A percentile compares a stretch with the other conserved stretches of the same genome.
phyloP scores from a whole-genome alignment of 2,329 filamentous ascomycete species.

The Paramyrothecium sp. region DNA sequence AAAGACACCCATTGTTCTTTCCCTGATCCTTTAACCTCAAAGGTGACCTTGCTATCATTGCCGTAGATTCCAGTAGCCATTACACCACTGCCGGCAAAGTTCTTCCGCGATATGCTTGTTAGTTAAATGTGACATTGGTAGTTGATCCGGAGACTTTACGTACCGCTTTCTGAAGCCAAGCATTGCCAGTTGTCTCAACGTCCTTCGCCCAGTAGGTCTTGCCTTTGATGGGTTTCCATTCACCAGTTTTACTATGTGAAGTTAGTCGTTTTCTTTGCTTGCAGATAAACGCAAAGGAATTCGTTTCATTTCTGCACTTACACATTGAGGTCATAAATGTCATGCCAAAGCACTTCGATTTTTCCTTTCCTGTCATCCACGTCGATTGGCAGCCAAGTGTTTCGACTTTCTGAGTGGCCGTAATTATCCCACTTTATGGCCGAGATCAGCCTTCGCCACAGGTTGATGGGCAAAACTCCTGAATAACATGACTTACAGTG shows the following conservation, averaged over 20 bases:
- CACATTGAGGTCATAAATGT: constrained; percentile 52
- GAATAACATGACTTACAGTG: constrained; percentile 17
- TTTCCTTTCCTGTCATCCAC: constrained; percentile 48
- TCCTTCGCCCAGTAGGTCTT: constrained; percentile 43
- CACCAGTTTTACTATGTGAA: constrained; percentile 37
- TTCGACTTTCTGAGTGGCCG: constrained; percentile 52
- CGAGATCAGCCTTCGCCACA: too few species aligned
- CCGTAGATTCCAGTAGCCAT: constrained; percentile 52
- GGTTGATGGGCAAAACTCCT: too few species aligned
- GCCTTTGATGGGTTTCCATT: constrained; percentile 44
- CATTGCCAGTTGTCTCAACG: constrained; percentile 39
- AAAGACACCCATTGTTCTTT: constrained; percentile 54
- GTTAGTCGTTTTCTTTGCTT: too few species aligned
- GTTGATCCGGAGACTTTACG: neutral
- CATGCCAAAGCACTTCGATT: constrained; percentile 48
- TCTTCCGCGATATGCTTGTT: constrained; percentile 16
- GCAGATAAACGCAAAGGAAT: too few species aligned
- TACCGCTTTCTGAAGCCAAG: constrained; percentile 49
- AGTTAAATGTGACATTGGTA: neutral
- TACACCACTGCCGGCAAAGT: constrained; percentile 41
- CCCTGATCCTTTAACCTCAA: constrained; percentile 44
- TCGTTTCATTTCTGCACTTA: constrained; percentile 23
- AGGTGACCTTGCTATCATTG: constrained; percentile 50
- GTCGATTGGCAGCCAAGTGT: constrained; percentile 53
- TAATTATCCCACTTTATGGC: constrained; percentile 42